Evolutionary conservation across 352 stramenopile genomes (phyloP).

Genomic region (Globisporangium uncinulatum): DNA sequence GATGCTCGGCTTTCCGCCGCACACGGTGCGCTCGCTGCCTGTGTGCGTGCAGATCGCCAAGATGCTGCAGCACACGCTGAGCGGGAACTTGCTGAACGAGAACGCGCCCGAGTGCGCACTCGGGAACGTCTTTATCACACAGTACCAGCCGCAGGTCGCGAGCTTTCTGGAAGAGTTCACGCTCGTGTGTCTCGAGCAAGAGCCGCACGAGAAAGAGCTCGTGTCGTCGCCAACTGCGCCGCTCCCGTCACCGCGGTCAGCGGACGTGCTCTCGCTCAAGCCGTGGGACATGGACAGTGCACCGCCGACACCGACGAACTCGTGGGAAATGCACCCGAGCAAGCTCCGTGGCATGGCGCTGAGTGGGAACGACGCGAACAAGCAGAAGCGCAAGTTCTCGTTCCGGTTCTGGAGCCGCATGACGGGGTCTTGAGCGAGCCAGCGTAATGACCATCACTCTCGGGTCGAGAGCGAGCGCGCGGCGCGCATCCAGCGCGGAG

Average conservation of each 20-base stretch:
- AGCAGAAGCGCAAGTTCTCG: slow-evolving; percentile 68
- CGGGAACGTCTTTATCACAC: slow-evolving; percentile 59
- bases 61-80: slow-evolving; percentile 72
- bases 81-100: slow-evolving; percentile 44
- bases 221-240: background rate
- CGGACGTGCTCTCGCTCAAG: slow-evolving; percentile 21
- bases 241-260: slow-evolving; percentile 2
- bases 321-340: slow-evolving; percentile 34
- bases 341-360: slow-evolving; percentile 62
- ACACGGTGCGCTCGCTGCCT: slow-evolving; percentile 43
- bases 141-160: slow-evolving; percentile 56
- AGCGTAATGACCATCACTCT: background rate
- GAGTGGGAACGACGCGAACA: slow-evolving; percentile 37
- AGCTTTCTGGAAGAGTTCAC: slow-evolving; percentile 59
- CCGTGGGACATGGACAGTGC: slow-evolving; percentile 18
- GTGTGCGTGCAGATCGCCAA: slow-evolving; percentile 74
- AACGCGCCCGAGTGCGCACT: slow-evolving; percentile 34
- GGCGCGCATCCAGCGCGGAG: slow-evolving; percentile 1
- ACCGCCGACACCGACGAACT: slow-evolving; percentile 19
- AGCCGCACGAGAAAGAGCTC: slow-evolving; percentile 8
- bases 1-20: slow-evolving; percentile 63
- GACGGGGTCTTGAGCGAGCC: slow-evolving; percentile 5
- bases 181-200: slow-evolving; percentile 28
- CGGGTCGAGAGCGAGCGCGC: background rate
- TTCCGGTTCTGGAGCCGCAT: slow-evolving; percentile 53